Base-by-base conservation (phyloP, 2,329 filamentous ascomycete species). In the Didymella arachidicola region DNA sequence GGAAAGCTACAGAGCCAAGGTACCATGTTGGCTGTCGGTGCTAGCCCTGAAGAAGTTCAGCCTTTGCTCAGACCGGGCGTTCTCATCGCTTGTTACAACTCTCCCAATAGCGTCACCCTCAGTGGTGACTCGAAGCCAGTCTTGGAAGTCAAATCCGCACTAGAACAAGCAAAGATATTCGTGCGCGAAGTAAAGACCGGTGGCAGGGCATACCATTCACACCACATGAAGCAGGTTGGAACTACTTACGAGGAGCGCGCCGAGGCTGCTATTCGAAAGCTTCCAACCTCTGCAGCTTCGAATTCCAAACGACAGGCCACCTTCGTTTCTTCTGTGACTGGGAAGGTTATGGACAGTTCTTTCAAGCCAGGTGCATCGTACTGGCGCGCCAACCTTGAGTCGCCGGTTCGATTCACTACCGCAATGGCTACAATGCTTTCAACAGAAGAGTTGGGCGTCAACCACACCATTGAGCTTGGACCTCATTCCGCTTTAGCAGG, bases 31-130 rank as follows among this genome's bases (percentile, higher is more conserved):
- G 51, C 51, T 38, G 42, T 46, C 27, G 51, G 51, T 39, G 7
- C 45, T 18, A 29, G 51, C n/a, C 26, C 29, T 3, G 22, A 45
- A 22, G 51, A 53, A 3, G 32, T 41, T 4, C 22, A 34, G 3
- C 43, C 11, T 2, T 60, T 59, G 19, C 34, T 66, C 3, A 14
- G 19, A 46, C n/a, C 44, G 18, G 27, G 25, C 27, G 26, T 52
- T 7, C 11, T 6, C 10, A 30, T 57, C 25, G 66, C 66, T 14
- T 64, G 60, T 29, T 58, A 65, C 41, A 82, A 82, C 60, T 71
- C 71, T 7, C 71, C 77, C 0, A 47, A 61, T 0, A 78, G 72
- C 42, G 18, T 51, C 36, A 43, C 52, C 18, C 38, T 51, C 25
- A 29, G 16, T 18, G 53, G 29, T 0, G 19, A 11, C 49, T 8